Evolutionary conservation across 177 flowering plant species (phyloP).

Genomic region (Telopea speciosissima): DNA sequence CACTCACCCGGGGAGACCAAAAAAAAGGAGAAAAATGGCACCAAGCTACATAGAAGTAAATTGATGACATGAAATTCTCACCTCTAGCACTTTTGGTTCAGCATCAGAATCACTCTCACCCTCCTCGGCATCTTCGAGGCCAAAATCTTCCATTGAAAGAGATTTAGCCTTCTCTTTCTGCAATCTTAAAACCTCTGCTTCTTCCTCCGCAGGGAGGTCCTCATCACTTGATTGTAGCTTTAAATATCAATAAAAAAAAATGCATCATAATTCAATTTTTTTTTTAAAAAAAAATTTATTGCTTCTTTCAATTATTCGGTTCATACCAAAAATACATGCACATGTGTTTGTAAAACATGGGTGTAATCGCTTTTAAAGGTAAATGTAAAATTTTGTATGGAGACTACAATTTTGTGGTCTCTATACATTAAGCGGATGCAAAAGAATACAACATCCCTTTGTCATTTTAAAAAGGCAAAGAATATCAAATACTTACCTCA

Average conservation of each 20-base stretch:
- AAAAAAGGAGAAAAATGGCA: neutral
- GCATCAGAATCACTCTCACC: conserved; percentile 39
- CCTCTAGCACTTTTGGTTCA: conserved; percentile 58
- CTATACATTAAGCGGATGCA: neutral
- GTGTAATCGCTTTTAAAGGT: neutral
- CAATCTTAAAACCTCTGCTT: conserved; percentile 51
- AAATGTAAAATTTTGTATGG: neutral
- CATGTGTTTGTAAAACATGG: neutral
- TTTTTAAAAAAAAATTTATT: no score
- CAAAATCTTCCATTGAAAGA: conserved; percentile 57
- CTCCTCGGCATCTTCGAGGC: conserved; percentile 46
- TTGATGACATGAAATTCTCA: conserved; percentile 13
- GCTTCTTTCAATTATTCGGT: neutral
- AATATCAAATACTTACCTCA: conserved; percentile 41
- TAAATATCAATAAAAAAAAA: conserved; percentile 11
- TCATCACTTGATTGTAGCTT: conserved; percentile 73
- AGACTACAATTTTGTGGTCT: neutral
- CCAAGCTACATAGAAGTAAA: neutral
- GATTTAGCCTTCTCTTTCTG: conserved; percentile 45
- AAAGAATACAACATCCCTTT: neutral
- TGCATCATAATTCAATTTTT: neutral
- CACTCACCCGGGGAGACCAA: no score
- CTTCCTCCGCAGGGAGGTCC: conserved; percentile 63
- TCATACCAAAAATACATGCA: no score
- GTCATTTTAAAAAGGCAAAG: neutral